Base-by-base conservation (phyloP, 805 yeast genomes). In the Ogataea parapolymorpha region DNA sequence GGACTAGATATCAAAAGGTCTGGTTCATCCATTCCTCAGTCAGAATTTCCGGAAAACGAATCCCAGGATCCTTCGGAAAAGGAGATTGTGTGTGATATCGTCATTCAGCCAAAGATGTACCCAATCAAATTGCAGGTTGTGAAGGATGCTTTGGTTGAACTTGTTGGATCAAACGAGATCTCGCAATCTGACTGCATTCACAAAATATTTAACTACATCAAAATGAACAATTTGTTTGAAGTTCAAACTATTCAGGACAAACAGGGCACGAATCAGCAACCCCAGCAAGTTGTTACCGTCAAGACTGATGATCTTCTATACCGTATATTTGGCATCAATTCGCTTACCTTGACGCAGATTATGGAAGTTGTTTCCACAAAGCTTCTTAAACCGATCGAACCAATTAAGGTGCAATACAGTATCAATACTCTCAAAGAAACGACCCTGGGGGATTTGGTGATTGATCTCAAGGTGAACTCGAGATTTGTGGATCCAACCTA, bases 1-100 rank as follows among this genome's bases (percentile, higher is more conserved):
- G 97, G 95, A 1, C 65, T 93, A 42, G 97, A 90, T 58, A 77
- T 93, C 41, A 84, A 84, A 55, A 78, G 99, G 54, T 68, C 74
- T 13, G 98, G 98, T 2, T 51, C 61, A 5, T 62, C 66, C 15
- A 48, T 63, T 26, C 61, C 63, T 5, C 26, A 41, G 6, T 34
- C 39, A 23, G 57, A 51, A 31, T 32, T 53, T 6, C 51, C 55
- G 6, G 53, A 55, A 28, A 55, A 56, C 13, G 59, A 57, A 16
- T 33, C 32, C 16, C 55, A 54, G 5, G 48, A 41, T 7, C 39
- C 54, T 2, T 45, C 46, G 6, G 66, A 62, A 35, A 73, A 71
- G 43, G 80, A 80, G 42, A 67, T 90, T 35, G 71, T 76, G 32
- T 78, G 85, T 36, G 78, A 78, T 41, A 80, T 93, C 41, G 85